Evolutionary conservation across 305 asterid genomes (phyloP), one percentile per base, ranked within the genome.

Genomic region (Solanum hybrid): DNA sequence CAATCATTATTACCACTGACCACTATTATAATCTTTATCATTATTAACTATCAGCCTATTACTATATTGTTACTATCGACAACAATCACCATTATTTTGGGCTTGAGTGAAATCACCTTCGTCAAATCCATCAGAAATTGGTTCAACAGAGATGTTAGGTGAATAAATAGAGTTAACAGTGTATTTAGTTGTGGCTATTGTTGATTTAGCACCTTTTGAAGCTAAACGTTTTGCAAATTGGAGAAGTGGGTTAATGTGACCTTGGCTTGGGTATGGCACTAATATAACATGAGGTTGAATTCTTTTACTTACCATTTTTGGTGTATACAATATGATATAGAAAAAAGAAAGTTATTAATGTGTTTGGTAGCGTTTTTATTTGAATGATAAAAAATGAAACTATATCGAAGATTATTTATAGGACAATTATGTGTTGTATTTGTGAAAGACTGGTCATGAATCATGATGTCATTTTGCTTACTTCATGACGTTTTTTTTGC

Each of bases 221-320:
- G 87, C 92, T 38, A 95, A 92, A 80, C 96, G 96, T 78, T 95
- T 95, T 14, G 95, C 94, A 89, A 94, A 95, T 87, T 95, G 98
- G 82, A 93, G 95, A 40, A 95, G 94, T 17, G 98, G 98, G 88
- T 95, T 95, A 12, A 95, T 93, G 93, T 95, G 96, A 90, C 96
- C 98, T 90, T 94, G 98, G 93, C 93, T 88, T 1, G 98, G 98
- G 86, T 94, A 94, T 4, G 98, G 98, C 34, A 94, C 31, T 0
- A 93, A 91, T 20, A 95, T 32, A 0, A 93, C 92, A 80, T 94
- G 97, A 31, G 87, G 87, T n/a, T n/a, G n/a, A n/a, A n/a, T n/a
- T n/a, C n/a, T n/a, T n/a, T n/a, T n/a, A n/a, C n/a, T n/a, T n/a
- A n/a, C n/a, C n/a, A n/a, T 17, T 82, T 42, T 42, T 42, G 17